Evolutionary conservation across 306 rosid species (phyloP).

Genomic region (Begonia fuchsioides): DNA sequence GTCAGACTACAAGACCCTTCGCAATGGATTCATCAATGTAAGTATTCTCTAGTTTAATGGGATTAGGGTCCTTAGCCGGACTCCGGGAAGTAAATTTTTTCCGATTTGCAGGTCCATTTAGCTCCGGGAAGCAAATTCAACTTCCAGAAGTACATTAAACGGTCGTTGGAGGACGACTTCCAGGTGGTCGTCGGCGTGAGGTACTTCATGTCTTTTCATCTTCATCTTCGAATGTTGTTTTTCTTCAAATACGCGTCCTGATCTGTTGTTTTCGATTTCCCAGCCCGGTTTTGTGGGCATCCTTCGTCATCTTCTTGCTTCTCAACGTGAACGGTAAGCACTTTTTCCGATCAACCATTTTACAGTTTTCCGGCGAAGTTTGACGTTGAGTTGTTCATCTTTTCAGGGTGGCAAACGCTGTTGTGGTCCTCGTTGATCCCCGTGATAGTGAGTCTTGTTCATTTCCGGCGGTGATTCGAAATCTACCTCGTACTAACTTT

Average conservation of each 20-base stretch:
- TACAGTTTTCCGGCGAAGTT: not conserved
- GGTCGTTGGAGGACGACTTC: slow-evolving; percentile 95
- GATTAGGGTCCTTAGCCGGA: not conserved
- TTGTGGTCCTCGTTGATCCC: slow-evolving; percentile 85
- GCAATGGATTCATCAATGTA: slow-evolving; percentile 75
- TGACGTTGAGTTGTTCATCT: not conserved
- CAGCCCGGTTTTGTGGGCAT: slow-evolving; percentile 91
- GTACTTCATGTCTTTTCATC: slow-evolving; percentile 9
- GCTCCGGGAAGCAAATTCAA: slow-evolving; percentile 82
- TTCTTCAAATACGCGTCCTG: not conserved
- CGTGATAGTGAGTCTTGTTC: slow-evolving; percentile 38
- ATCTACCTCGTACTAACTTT: not conserved
- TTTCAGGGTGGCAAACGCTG: slow-evolving; percentile 69
- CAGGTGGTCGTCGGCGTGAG: slow-evolving; percentile 78
- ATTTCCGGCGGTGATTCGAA: not conserved
- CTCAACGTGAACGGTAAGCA: slow-evolving; percentile 58
- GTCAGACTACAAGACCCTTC: slow-evolving; percentile 60
- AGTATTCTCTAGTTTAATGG: slow-evolving; percentile 16
- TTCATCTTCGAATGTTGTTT: not conserved
- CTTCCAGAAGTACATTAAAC: slow-evolving; percentile 80
- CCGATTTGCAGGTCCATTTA: slow-evolving; percentile 46
- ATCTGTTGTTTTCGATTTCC: slow-evolving; percentile 8
- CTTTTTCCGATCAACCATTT: not conserved
- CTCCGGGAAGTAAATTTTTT: slow-evolving; percentile 1
- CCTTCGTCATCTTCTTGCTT: slow-evolving; percentile 61